phyloP scores from a whole-genome alignment of 306 rosid genomes.

The Castanea crenata region DNA sequence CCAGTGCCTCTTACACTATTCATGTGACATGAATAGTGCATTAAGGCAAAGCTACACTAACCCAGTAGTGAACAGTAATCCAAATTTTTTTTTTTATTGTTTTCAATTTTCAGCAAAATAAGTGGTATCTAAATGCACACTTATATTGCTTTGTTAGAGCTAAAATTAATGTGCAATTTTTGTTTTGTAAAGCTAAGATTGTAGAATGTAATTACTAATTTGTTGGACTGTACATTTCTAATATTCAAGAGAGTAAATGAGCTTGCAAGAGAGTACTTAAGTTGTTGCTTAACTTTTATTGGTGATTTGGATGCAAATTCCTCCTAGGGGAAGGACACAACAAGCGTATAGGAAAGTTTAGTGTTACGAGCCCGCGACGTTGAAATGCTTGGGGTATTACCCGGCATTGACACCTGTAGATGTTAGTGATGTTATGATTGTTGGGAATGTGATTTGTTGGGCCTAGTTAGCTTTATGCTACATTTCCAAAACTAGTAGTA shows the following conservation, averaged over 20 bases:
- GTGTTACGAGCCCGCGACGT: slow-evolving; percentile 93
- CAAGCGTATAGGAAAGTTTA: slow-evolving; percentile 69
- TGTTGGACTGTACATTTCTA: background rate
- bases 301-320: slow-evolving; percentile 54
- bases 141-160: background rate
- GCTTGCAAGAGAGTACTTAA: background rate
- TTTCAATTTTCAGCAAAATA: too few relatives aligned
- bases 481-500: too few relatives aligned
- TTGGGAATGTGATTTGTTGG: slow-evolving; percentile 2
- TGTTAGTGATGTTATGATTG: slow-evolving; percentile 46
- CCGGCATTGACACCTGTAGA: slow-evolving; percentile 69
- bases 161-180: background rate
- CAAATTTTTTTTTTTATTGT: too few relatives aligned
- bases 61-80: too few relatives aligned
- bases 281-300: slow-evolving; percentile 15
- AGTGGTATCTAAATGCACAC: too few relatives aligned
- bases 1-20: too few relatives aligned
- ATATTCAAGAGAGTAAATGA: background rate
- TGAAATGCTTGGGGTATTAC: slow-evolving; percentile 84
- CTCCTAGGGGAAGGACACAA: slow-evolving; percentile 75
- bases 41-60: too few relatives aligned
- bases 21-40: too few relatives aligned
- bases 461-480: background rate
- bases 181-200: background rate
- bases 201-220: background rate